phyloP scores from a whole-genome alignment of 495 filamentous ascomycete species.

The Lentithecium fluviatile region DNA sequence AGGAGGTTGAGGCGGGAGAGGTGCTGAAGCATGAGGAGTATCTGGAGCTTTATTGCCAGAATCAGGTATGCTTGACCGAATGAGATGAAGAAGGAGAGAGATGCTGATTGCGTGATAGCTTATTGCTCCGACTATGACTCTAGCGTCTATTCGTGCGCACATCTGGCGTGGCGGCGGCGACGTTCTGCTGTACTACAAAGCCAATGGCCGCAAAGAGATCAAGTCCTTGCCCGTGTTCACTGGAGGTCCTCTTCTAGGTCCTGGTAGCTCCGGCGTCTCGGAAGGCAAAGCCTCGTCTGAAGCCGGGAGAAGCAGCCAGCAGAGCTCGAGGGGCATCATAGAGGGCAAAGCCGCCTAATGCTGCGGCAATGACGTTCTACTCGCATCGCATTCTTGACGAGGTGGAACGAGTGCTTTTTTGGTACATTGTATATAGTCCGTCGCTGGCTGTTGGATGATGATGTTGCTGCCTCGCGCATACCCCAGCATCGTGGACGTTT shows the following conservation, averaged over 20 bases:
- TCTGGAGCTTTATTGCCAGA: constrained; percentile 89
- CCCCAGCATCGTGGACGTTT: not conserved
- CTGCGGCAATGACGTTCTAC: not conserved
- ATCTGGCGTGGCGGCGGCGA: constrained; percentile 92
- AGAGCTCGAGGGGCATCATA: constrained; percentile 27
- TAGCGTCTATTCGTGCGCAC: constrained; percentile 84
- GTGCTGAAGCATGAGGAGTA: constrained; percentile 83
- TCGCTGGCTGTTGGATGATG: constrained; percentile 7
- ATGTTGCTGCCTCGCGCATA: constrained; percentile 20
- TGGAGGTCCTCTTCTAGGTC: constrained; percentile 12
- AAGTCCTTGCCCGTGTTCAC: constrained; percentile 20
- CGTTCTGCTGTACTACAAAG: constrained; percentile 84
- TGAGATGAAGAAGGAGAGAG: constrained; percentile 6
- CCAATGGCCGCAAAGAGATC: constrained; percentile 71
- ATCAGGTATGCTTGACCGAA: constrained; percentile 61
- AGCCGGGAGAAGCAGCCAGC: constrained; percentile 23
- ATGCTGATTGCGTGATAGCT: constrained; percentile 6
- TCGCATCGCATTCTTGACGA: too few relatives aligned
- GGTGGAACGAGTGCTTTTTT: not conserved
- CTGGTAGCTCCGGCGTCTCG: constrained; percentile 26
- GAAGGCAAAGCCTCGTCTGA: constrained; percentile 31
- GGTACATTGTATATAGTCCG: constrained; percentile 28
- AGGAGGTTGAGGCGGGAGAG: constrained; percentile 55
- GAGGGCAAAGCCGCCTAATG: constrained; percentile 10
- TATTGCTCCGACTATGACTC: constrained; percentile 73